Base-by-base conservation (phyloP, 345 rosid genomes). In the Syzygium aqueum region DNA sequence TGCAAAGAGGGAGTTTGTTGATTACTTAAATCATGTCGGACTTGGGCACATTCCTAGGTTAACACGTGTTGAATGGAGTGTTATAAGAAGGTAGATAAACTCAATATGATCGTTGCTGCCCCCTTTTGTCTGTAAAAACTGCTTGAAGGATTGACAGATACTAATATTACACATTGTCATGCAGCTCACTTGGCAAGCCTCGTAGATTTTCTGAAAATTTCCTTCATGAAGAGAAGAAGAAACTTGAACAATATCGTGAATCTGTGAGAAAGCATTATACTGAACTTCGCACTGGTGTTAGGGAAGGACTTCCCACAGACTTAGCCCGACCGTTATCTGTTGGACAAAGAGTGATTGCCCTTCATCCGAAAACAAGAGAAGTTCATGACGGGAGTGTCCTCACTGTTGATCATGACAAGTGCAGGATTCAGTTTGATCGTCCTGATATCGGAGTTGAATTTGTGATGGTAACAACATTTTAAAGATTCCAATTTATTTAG, bases 1-100 rank as follows among this genome's bases (percentile, higher is more conserved):
- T 93, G 97, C 98, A 67, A 98, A 94, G 89, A 95, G 92, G 93
- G 99, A 98, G 94, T 98, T 98, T 91, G 94, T 93, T 51, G 98
- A 96, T 89, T 98, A 98, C 91, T 90, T 98, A 88, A 92, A 94
- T 92, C 99, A 98, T 87, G 99, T 96, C 59, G 97, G 99, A 85
- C 95, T 98, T 88, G 98, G 97, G 85, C 98, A 96, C 91, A 93
- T 96, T 89, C 98, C 99, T 59, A 92, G 98, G 89, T 95, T 98
- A 91, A 95, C 99, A 85, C 98, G 95, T 87, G 94, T 98, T 87
- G 99, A 96, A 91, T 98, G 99, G 99, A 97, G 98, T 88, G 99
- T 98, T 89, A 94, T 98, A 91, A 93, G 98, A 93, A 95, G 98
- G 99, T 96, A 88, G 37, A 59, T 63, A 87, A 86, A 65, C 22